Base-by-base conservation (phyloP, 371 early-diverging fungal genomes). In the Actinomortierella ambigua region DNA sequence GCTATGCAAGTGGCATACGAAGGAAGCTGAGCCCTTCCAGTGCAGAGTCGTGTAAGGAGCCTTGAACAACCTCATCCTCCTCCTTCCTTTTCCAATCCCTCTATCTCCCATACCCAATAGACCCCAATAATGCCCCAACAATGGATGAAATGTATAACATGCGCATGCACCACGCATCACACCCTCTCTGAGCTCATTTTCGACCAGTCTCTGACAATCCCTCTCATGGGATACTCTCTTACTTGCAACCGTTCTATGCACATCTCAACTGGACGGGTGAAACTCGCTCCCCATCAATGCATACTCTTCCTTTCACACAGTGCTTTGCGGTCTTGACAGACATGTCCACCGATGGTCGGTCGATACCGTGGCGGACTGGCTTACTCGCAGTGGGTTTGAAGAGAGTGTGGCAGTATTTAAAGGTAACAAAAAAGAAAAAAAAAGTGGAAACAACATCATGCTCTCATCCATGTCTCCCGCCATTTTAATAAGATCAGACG, bases 271-370 rank as follows among this genome's bases (percentile, higher is more conserved):
- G 34, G 34, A 4, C 11, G 34, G 34, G 11, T 6, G 11, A 34
- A 34, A n/a, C n/a, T n/a, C n/a, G n/a, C 34, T 6, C 34, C 34
- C 4, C 34, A 11, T 34, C 34, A n/a, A n/a, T n/a, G n/a, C n/a
- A n/a, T 34, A 11, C 11, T 34, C 34, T 34, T 34, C 34, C 34
- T 34, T 4, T 34, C 34, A 34, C 34, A 34, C 34, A 61, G 68
- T 63, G 26, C 43, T 64, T 43, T 59, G 55, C 2, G 68, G 63
- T n/a, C 39, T 68, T 0, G 66, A 61, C 26, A 24, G 59, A 7
- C 67, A 65, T 55, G 59, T 70, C 17, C 52, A 61, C 52, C 55
- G 41, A 6, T 80, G 78, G 80, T 55, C 61, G 4, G 75, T 76
- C 13, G 66, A 64, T 17, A 56, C 61, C 5, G 75, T 77, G 8